Evolutionary conservation across 2,329 filamentous ascomycete species (phyloP), one percentile per base, ranked within the genome.

Genomic region (Pseudogymnoascus sp.): DNA sequence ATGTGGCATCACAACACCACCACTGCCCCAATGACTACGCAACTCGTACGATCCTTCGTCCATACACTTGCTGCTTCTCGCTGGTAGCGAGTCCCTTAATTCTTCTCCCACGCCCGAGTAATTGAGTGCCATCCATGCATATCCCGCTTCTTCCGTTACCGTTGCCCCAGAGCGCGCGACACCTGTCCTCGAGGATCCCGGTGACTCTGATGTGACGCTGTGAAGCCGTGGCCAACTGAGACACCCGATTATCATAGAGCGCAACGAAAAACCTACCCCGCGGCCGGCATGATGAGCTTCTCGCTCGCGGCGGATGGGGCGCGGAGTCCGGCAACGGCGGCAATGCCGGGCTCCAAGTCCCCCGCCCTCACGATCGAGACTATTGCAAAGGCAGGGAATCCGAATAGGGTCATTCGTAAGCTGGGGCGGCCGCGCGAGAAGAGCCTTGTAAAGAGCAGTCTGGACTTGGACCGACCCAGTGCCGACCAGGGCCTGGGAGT

Each of bases 11-110:
- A 22, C 28, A 56, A 33, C 50, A 56, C 50, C 50, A 56, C 50
- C 46, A 56, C 46, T 56, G 50, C 50, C 50, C 50, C 50, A 56
- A 56, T 56, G 28, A 33, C 50, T 56, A 56, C 50, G 50, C 50
- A 56, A 56, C n/a, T 56, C 50, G 16, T 56, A 56, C 50, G 50
- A 56, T 56, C 50, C 50, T 56, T 56, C 28, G 50, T 6, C 28
- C 26, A 19, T 56, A 56, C 50, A 33, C 50, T 56, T 33, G 50
- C 50, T 56, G 28, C 28, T 33, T 10, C 16, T 56, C 16, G 50
- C 50, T 12, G 50, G 50, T 56, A 56, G 50, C 50, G 50, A 56
- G 50, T 56, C 16, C 50, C 50, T 56, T 33, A 14, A 56, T 56
- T 33, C 50, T 56, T 19, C 28, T 56, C n/a, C n/a, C 28, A 33